Conservation (phyloP, 129 eudicot genomes). For the Rutidosis leptorrhynchoides region DNA sequence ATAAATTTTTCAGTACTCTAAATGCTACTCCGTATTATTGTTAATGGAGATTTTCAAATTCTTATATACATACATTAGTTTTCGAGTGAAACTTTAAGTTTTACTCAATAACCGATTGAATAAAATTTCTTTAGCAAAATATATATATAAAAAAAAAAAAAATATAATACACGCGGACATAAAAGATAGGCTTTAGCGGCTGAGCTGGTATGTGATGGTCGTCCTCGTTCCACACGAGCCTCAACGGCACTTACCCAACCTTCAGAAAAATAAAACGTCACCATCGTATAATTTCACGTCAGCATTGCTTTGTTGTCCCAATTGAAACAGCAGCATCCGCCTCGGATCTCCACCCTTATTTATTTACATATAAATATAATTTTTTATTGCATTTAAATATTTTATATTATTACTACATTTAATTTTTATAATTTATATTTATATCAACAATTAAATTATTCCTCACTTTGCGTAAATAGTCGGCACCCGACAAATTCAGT, state of each 20-base stretch:
- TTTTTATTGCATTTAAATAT: background rate
- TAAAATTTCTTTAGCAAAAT: no score
- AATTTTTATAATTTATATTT: background rate
- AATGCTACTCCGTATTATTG: no score
- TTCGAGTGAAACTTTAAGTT: no score
- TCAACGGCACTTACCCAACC: conserved; percentile 31
- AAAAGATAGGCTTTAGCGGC: conserved; percentile 20
- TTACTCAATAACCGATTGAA: no score
- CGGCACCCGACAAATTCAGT: conserved; percentile 37
- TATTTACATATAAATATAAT: background rate
- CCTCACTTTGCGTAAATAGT: conserved; percentile 24
- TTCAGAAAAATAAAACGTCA: no score
- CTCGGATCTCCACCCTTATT: conserved; percentile 10
- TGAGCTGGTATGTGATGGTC: background rate
- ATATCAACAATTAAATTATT: background rate
- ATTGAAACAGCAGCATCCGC: background rate
- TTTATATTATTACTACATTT: background rate
- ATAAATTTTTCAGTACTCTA: no score
- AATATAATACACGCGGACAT: background rate
- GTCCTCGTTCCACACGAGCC: conserved; percentile 54
- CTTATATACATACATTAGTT: no score
- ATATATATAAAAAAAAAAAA: no score
- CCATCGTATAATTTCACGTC: conserved; percentile 19
- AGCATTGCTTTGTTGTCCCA: background rate
- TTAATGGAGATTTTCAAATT: no score